phyloP scores from a whole-genome alignment of 768 basidiomycete species.

The Pholiota microspora region DNA sequence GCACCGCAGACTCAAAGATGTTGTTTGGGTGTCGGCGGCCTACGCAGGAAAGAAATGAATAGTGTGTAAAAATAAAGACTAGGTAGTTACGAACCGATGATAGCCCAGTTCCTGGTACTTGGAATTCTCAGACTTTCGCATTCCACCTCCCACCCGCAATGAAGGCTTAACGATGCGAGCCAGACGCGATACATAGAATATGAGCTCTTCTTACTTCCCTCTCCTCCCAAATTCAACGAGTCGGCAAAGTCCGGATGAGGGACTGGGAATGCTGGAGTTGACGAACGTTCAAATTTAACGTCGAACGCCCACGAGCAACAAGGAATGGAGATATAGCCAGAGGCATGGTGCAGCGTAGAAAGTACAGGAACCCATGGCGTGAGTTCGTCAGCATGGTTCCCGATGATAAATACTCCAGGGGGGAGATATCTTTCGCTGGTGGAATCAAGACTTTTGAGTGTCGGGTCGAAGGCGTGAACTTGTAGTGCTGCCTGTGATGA shows the following conservation, averaged over 20 bases:
- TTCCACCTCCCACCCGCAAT: slow-evolving; percentile 87
- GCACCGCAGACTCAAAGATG: slow-evolving; percentile 23
- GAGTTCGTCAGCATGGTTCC: slow-evolving; percentile 95
- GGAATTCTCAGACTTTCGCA: slow-evolving; percentile 87
- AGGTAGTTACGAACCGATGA: slow-evolving; percentile 76
- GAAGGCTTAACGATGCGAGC: slow-evolving; percentile 68
- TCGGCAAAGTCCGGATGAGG: slow-evolving; percentile 30
- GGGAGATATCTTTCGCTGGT: slow-evolving; percentile 26
- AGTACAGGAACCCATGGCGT: slow-evolving; percentile 93
- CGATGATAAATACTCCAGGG: slow-evolving; percentile 73
- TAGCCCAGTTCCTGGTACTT: slow-evolving; percentile 90
- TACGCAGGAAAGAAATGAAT: slow-evolving; percentile 25
- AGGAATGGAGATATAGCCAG: slow-evolving; percentile 81
- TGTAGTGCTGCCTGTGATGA: slow-evolving; percentile 59
- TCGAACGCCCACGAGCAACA: slow-evolving; percentile 91
- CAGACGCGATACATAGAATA: slow-evolving; percentile 87
- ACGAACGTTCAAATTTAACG: slow-evolving; percentile 54
- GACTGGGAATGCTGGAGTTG: slow-evolving; percentile 28
- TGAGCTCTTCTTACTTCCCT: slow-evolving; percentile 59
- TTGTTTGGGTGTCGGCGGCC: slow-evolving; percentile 16
- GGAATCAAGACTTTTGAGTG: slow-evolving; percentile 8
- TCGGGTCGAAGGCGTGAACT: slow-evolving; percentile 74
- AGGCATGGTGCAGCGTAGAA: slow-evolving; percentile 55
- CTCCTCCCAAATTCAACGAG: slow-evolving; percentile 52
- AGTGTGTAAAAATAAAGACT: neutral